phyloP scores from a whole-genome alignment of 2,329 filamentous ascomycete genomes.

The Mariannaea sp. region DNA sequence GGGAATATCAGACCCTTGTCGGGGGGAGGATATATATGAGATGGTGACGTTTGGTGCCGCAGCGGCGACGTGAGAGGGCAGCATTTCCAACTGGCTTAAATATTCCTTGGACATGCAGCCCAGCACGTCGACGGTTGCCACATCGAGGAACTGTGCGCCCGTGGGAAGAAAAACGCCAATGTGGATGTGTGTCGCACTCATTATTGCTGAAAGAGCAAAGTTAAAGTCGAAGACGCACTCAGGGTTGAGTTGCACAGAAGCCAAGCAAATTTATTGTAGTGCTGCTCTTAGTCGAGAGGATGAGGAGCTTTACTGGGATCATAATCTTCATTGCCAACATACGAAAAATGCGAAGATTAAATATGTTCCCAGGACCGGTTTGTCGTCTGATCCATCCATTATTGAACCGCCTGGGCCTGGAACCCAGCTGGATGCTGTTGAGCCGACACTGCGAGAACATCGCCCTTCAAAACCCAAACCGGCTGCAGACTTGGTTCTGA shows the following conservation, averaged over 20 bases:
- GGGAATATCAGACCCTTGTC: constrained; percentile 43
- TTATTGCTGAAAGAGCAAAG: constrained; percentile 5
- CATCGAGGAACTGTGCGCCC: constrained; percentile 55
- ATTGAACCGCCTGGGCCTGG: constrained; percentile 14
- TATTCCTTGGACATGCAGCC: constrained; percentile 53
- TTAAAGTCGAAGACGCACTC: too few relatives aligned
- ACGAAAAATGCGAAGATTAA: neutral
- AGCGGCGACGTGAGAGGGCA: constrained; percentile 45
- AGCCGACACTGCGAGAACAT: neutral
- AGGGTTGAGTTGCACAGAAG: too few relatives aligned
- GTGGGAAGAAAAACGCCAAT: constrained; percentile 58
- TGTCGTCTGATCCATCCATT: neutral
- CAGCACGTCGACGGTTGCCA: constrained; percentile 56
- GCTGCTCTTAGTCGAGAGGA: neutral
- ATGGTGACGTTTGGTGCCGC: constrained; percentile 51
- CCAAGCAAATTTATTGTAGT: too few relatives aligned
- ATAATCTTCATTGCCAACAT: neutral
- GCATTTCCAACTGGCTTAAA: constrained; percentile 38
- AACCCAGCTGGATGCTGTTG: neutral
- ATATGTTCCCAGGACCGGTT: neutral
- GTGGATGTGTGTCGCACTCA: constrained; percentile 39
- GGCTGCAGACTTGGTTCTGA: constrained; percentile 20
- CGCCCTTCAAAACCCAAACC: constrained; percentile 21
- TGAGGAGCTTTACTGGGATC: neutral
- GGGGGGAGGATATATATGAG: constrained; percentile 51